Evolutionary conservation across 139 green algal species (phyloP), one percentile per base, ranked within the genome.

Genomic region (Marvania coccoides): DNA sequence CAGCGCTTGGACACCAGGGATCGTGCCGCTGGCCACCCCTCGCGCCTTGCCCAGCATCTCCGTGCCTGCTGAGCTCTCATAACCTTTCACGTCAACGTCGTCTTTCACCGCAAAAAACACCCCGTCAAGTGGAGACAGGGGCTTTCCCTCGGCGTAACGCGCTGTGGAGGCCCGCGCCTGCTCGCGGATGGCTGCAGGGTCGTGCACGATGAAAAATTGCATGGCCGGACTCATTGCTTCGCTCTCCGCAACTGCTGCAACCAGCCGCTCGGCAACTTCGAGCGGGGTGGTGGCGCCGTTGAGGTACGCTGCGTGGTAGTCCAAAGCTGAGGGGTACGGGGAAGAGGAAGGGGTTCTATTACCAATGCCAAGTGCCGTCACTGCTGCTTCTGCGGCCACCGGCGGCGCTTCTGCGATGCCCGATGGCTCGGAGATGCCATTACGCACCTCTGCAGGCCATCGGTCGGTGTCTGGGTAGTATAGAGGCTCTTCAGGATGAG

Each of bases 31-130:
- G 0, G 40, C n/a, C 1, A 4, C 36, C 28, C 55, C n/a, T n/a
- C 15, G 12, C 28, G 12, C 23, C n/a, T 45, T 57, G n/a, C 66
- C 74, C 58, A 93, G 46, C 61, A 85, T 91, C 30, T 56, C 48
- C 0, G 85, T 94, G 46, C 87, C 87, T 1, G 39, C 71, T n/a
- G 83, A 87, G 26, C 86, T 94, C 33, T 57, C 47, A 67, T 94
- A 90, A 4, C 79, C 75, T 30, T 79, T 28, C 0, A 77, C 86
- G 65, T 93, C 84, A 8, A 85, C 45, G 34, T 63, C 40, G 67
- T 97, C 90, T 64, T 95, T 97, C 4, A 94, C 81, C 19, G 78
- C 82, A 69, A 86, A 94, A 0, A 87, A 86, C 37, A 96, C 85
- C 14, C 88, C 88, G 40, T 95, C 88, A 47, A 95, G 67, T 9